phyloP scores from a whole-genome alignment of 305 asterid genomes.

The Fraxinus xanthoxyloides region DNA sequence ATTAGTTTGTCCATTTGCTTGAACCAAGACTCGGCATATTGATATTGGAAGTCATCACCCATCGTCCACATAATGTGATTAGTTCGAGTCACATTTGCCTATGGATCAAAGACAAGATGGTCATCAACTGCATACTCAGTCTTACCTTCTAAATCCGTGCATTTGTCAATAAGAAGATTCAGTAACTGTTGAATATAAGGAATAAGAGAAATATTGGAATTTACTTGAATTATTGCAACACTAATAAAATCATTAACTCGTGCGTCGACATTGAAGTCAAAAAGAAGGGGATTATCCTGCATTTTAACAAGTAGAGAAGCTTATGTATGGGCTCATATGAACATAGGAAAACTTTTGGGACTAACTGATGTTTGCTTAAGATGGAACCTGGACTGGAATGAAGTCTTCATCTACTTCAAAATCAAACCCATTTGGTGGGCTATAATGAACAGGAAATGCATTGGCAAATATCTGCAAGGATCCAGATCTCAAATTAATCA shows the following conservation, averaged over 20 bases:
- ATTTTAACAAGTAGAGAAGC: constrained; percentile 20
- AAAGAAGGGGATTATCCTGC: constrained; percentile 74
- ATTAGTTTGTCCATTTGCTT: constrained; percentile 88
- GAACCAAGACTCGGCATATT: constrained; percentile 86
- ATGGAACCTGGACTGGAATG: constrained; percentile 65
- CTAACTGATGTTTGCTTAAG: constrained; percentile 13
- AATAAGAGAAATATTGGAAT: background rate
- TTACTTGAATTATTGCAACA: constrained; percentile 74
- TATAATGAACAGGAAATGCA: constrained; percentile 72
- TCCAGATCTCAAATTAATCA: constrained; percentile 20
- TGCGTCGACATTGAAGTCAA: constrained; percentile 56
- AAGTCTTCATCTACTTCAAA: constrained; percentile 54
- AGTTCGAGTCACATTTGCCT: constrained; percentile 79
- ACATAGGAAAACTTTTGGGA: constrained; percentile 1
- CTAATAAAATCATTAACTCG: constrained; percentile 65
- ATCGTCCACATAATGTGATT: constrained; percentile 94
- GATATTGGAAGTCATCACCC: constrained; percentile 86
- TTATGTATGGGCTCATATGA: background rate
- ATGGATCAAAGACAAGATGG: constrained; percentile 23
- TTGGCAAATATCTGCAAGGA: constrained; percentile 67
- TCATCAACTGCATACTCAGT: background rate
- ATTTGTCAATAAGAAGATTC: background rate
- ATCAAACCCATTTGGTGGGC: constrained; percentile 73
- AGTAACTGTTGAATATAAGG: constrained; percentile 4
- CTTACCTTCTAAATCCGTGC: background rate